Conservation (phyloP, 2,329 filamentous ascomycete species). For the Fusarium verrucosum region DNA sequence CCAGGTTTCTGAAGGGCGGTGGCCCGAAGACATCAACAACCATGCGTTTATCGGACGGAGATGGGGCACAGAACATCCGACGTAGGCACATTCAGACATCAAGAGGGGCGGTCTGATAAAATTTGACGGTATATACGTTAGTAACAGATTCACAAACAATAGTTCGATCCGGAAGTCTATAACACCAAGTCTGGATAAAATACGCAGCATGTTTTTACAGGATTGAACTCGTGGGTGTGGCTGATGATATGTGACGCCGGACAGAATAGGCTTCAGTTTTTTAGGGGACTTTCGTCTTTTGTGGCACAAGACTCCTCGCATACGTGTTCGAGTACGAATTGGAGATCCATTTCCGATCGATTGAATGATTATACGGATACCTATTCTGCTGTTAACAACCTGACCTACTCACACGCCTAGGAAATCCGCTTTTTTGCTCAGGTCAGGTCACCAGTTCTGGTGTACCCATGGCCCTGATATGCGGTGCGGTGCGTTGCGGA, state of each 20-base stretch:
- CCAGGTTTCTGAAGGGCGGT: constrained; percentile 11
- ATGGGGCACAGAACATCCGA: constrained; percentile 20
- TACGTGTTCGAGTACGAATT: constrained; percentile 26
- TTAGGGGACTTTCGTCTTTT: constrained; percentile 4
- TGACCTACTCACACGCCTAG: constrained; percentile 4
- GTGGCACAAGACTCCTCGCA: constrained; percentile 22
- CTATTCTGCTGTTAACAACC: constrained; percentile 6
- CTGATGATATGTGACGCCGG: constrained; percentile 1
- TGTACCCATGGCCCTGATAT: constrained; percentile 10
- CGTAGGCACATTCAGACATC: not conserved
- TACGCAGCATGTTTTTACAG: not conserved
- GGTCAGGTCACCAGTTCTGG: constrained; percentile 34
- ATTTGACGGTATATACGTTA: constrained; percentile 7
- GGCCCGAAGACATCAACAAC: constrained; percentile 29
- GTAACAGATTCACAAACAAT: not conserved
- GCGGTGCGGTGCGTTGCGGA: not conserved
- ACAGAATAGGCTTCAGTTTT: constrained; percentile 32
- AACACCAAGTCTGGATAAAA: constrained; percentile 12
- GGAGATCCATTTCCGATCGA: constrained; percentile 5
- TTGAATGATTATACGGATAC: constrained; percentile 5
- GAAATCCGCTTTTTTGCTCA: constrained; percentile 16
- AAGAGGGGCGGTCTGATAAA: constrained; percentile 10
- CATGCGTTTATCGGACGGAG: constrained; percentile 23
- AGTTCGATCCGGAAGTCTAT: constrained; percentile 5
- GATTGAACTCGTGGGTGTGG: constrained; percentile 21